Evolutionary conservation across 768 basidiomycete species (phyloP).

Genomic region (Sporobolomyces roseus): DNA sequence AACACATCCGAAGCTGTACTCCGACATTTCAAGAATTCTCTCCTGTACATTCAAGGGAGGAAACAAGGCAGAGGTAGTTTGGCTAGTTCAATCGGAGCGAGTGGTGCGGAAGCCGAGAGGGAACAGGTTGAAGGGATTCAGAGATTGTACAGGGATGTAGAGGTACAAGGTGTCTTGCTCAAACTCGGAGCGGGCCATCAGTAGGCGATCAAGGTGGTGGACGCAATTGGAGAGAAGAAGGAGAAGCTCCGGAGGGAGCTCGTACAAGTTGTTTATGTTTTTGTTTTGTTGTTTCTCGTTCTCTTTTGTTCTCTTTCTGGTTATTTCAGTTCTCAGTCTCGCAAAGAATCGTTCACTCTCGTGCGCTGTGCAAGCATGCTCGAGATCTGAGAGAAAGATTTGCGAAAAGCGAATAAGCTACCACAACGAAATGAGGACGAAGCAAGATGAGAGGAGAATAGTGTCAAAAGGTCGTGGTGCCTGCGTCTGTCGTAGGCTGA

Average conservation of each 20-base stretch:
- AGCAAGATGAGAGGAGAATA: background rate
- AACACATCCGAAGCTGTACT: conserved; percentile 90
- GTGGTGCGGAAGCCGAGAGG: conserved; percentile 3
- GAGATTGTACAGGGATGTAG: conserved; percentile 28
- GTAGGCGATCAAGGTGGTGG: too few species aligned
- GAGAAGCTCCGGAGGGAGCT: too few species aligned
- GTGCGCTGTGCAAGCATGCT: too few species aligned
- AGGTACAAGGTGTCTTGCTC: conserved; percentile 32
- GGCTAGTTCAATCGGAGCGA: background rate
- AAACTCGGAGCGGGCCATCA: conserved; percentile 13
- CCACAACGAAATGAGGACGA: background rate
- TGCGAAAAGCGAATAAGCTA: too few species aligned
- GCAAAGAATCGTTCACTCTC: too few species aligned
- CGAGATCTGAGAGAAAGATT: too few species aligned
- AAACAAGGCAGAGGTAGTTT: conserved; percentile 28
- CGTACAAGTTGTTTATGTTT: background rate
- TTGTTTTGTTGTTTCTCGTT: background rate
- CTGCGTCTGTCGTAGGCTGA: background rate
- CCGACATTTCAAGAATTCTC: conserved; percentile 86
- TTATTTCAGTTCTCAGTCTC: too few species aligned
- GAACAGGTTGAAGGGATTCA: conserved; percentile 24
- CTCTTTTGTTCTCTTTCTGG: too few species aligned
- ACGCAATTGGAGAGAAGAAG: too few species aligned
- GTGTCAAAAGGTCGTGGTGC: too few species aligned
- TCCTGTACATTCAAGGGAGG: conserved; percentile 52